phyloP scores from a whole-genome alignment of 2,329 filamentous ascomycete genomes.

The Cladosporium austrohemisphaericum region DNA sequence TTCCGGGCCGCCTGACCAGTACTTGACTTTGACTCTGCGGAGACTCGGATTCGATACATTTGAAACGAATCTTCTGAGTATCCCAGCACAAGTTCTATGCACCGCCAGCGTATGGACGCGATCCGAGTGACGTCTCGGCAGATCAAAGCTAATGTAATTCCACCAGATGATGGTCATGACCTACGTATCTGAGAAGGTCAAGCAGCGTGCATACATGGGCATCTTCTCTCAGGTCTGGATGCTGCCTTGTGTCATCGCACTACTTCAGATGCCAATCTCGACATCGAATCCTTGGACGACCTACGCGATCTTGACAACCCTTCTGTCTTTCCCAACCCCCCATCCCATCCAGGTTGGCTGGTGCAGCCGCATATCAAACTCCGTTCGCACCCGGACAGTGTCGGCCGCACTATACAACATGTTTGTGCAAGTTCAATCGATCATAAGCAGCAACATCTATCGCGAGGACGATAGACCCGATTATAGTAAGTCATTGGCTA shows the following conservation, averaged over 20 bases:
- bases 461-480: conserved; percentile 17
- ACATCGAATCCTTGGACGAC: conserved; percentile 36
- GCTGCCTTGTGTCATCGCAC: conserved; percentile 53
- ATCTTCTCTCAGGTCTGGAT: conserved; percentile 55
- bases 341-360: conserved; percentile 45
- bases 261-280: conserved; percentile 42
- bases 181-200: conserved; percentile 25
- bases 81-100: conserved; percentile 42
- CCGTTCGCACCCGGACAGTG: conserved; percentile 45
- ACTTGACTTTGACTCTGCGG: conserved; percentile 57
- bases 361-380: conserved; percentile 33
- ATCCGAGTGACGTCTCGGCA: not conserved
- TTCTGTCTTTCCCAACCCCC: conserved; percentile 40
- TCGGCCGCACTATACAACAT: conserved; percentile 40
- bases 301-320: conserved; percentile 34
- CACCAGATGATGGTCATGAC: conserved; percentile 30
- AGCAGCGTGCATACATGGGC: conserved; percentile 47
- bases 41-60: conserved; percentile 59
- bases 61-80: conserved; percentile 59
- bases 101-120: conserved; percentile 41
- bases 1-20: conserved; percentile 46
- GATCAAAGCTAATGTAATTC: not conserved
- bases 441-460: conserved; percentile 48
- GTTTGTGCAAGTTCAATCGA: conserved; percentile 39
- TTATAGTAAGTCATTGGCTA: no score